Conservation (phyloP, 371 early-diverging fungal species). For the Mortierella sp. region DNA sequence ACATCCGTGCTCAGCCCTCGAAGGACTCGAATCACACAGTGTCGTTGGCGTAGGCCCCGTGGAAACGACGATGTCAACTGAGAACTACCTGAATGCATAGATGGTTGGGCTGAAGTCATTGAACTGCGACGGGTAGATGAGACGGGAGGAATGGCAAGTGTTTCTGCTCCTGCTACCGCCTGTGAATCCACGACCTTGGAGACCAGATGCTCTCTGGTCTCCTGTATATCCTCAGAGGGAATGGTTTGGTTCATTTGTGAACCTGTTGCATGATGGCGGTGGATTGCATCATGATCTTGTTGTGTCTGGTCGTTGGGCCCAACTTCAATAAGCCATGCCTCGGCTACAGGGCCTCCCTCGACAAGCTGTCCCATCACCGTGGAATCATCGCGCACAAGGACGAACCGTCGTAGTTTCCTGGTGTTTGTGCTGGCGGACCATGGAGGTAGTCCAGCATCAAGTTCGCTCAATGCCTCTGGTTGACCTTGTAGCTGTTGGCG, state of each 20-base stretch:
- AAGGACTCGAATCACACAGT: slow-evolving; percentile 21
- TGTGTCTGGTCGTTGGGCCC: no score
- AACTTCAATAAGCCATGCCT: slow-evolving; percentile 22
- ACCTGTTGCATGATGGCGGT: neutral
- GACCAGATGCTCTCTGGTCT: no score
- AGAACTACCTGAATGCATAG: neutral
- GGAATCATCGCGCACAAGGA: slow-evolving; percentile 23
- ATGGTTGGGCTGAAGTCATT: neutral
- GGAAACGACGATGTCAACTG: slow-evolving; percentile 27
- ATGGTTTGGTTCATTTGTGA: no score
- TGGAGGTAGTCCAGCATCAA: no score
- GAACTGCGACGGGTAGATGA: neutral
- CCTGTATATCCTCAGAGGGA: no score
- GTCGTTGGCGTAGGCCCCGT: slow-evolving; percentile 20
- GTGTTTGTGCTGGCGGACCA: no score
- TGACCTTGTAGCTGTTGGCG: neutral
- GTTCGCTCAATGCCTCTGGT: no score
- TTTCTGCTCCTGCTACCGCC: no score
- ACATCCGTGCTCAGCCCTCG: slow-evolving; percentile 19
- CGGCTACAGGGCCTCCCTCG: slow-evolving; percentile 29
- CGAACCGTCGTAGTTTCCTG: slow-evolving; percentile 14
- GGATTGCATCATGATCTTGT: neutral
- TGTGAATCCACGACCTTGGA: no score
- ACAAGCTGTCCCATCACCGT: slow-evolving; percentile 22
- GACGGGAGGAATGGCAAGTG: no score